Evolutionary conservation across 768 basidiomycete genomes (phyloP), one percentile per base, ranked within the genome.

Genomic region (Austroboletus festivus): DNA sequence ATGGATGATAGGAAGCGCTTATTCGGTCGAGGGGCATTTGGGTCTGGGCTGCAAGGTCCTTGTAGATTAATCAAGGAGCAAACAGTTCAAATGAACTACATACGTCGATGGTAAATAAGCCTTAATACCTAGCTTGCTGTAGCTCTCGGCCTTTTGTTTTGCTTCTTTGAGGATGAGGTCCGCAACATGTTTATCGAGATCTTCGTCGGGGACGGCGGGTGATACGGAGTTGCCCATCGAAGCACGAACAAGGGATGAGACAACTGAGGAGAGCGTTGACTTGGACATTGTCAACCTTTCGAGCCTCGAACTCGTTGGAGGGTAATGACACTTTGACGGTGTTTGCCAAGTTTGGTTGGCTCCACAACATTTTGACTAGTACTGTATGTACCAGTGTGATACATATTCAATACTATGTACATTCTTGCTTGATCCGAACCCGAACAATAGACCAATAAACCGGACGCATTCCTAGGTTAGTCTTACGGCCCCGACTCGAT

Each of bases 91-190:
- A 34, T 8, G 44, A 69, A 73, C 52, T 53, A 79, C 85, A 71
- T 47, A 59, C 70, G 44, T 69, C 49, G 74, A 73, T 30, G 75
- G 80, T 26, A 93, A 74, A 61, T 91, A 91, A 2, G 89, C 93
- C 9, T 81, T 72, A 41, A 95, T 76, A 2, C 93, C 93, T 22
- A 86, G 75, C 60, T 85, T 80, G 44, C 74, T 70, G 64, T 93
- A 97, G 48, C 71, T 76, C 59, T 87, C 82, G 28, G 92, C 92
- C 68, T 93, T 90, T 74, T 85, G 84, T 72, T 90, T 92, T 2
- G 96, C 95, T 67, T 98, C 96, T 55, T 81, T 84, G 34, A 97
- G 80, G 44, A 99, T 85, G 48, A 98, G 79, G 44, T 93, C 88
- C 2, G 92, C 92, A 23, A 99, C 91, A 61, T 91, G 89, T 38